Evolutionary conservation across 208 protist genomes (phyloP).

Genomic region (Wallacemonas sp.): DNA sequence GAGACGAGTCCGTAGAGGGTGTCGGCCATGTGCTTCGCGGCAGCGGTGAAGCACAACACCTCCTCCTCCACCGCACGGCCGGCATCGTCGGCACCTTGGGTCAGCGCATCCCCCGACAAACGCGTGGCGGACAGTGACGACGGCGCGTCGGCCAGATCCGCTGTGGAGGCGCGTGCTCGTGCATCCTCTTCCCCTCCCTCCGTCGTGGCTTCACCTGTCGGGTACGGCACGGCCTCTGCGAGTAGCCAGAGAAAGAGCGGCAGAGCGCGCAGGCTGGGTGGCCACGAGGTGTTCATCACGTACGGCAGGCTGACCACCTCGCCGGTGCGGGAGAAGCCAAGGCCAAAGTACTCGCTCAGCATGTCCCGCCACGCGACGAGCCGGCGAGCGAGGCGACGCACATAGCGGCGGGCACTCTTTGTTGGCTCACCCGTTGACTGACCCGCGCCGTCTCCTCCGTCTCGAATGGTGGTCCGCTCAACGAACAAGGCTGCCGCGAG

Average conservation of each 20-base stretch:
- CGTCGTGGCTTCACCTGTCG: slow-evolving; percentile 7
- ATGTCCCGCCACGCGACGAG: slow-evolving; percentile 64
- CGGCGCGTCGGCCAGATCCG: too few species aligned
- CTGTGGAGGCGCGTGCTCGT: not conserved
- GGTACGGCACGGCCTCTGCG: slow-evolving; percentile 71
- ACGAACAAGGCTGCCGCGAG: too few species aligned
- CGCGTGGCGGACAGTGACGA: too few species aligned
- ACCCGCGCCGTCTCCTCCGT: not conserved
- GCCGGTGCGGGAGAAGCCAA: slow-evolving; percentile 53
- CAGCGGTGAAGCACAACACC: slow-evolving; percentile 61
- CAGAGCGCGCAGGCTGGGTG: slow-evolving; percentile 60
- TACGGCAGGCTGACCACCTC: slow-evolving; percentile 56
- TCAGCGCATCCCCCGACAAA: not conserved
- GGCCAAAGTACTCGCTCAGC: slow-evolving; percentile 82
- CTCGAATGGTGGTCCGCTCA: too few species aligned
- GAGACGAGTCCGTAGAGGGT: slow-evolving; percentile 57
- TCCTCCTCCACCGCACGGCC: slow-evolving; percentile 51
- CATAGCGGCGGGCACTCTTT: slow-evolving; percentile 26
- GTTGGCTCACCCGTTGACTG: slow-evolving; percentile 9
- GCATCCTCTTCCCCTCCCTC: not conserved
- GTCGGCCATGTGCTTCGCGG: slow-evolving; percentile 69
- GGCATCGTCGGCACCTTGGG: slow-evolving; percentile 22
- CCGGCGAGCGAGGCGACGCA: slow-evolving; percentile 45
- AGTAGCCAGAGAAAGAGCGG: slow-evolving; percentile 67
- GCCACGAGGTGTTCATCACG: slow-evolving; percentile 65